A percentile compares a stretch with the other conserved stretches of the same genome.
phyloP scores from a whole-genome alignment of 306 rosid species.

The Crotalaria pallida region DNA sequence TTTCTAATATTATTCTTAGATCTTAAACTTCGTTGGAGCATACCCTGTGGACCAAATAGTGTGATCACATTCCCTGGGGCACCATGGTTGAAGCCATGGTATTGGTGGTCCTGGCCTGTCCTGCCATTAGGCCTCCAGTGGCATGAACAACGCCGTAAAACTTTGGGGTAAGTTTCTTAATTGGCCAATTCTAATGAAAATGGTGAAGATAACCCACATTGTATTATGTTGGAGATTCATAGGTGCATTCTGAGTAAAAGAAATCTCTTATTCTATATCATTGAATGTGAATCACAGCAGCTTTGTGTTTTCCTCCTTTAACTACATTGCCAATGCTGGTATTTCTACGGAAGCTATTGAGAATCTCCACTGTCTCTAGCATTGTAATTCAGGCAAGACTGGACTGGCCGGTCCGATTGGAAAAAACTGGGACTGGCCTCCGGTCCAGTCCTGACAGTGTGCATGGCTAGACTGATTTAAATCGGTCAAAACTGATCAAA shows the following conservation, averaged over 20 bases:
- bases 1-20: conserved; percentile 34
- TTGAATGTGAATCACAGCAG: not conserved
- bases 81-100: conserved; percentile 97
- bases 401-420: too few species aligned
- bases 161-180: conserved; percentile 60
- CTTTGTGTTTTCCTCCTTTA: not conserved
- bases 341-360: not conserved
- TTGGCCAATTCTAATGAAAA: not conserved
- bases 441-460: too few species aligned
- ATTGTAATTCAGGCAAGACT: too few species aligned
- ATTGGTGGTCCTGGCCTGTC: conserved; percentile 99
- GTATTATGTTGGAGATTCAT: not conserved
- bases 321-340: not conserved
- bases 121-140: conserved; percentile 87
- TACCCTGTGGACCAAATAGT: conserved; percentile 97
- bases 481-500: too few species aligned
- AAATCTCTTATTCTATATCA: not conserved
- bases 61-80: conserved; percentile 96
- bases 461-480: too few species aligned
- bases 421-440: too few species aligned
- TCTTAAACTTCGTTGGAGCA: conserved; percentile 81
- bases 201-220: not conserved
- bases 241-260: not conserved
- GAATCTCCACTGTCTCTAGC: not conserved
- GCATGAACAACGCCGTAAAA: conserved; percentile 68